Conservation (phyloP, 2,329 filamentous ascomycete genomes). For the Exophiala phaeomuriformis region DNA sequence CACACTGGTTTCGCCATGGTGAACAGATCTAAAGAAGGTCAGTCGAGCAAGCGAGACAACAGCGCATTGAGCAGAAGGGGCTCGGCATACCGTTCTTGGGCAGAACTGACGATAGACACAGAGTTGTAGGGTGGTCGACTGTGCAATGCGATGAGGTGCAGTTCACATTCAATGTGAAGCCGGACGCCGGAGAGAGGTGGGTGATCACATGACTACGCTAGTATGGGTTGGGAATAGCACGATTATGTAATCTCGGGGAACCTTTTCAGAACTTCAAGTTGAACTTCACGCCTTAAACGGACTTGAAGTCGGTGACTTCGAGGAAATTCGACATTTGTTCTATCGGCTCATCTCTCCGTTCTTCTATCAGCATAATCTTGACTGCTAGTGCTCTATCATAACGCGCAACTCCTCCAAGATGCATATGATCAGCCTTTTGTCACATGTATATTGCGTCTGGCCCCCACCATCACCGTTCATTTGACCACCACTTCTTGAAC, state of each 20-base stretch:
- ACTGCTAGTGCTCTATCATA: no score
- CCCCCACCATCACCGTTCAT: background rate
- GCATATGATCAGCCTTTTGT: background rate
- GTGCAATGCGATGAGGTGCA: background rate
- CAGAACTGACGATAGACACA: background rate
- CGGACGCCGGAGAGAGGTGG: background rate
- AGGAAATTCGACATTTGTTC: no score
- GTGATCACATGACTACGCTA: background rate
- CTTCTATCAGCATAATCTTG: no score
- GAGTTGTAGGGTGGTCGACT: background rate
- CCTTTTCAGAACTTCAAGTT: no score
- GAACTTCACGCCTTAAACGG: no score
- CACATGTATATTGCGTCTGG: background rate
- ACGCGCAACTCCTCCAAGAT: no score
- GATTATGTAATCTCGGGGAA: background rate
- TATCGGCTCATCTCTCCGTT: no score
- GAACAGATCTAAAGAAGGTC: background rate
- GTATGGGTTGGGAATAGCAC: background rate
- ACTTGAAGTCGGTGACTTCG: no score
- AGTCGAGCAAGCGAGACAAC: background rate
- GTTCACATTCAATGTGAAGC: background rate
- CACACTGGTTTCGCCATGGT: constrained; percentile 26
- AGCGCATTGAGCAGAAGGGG: constrained; percentile 22
- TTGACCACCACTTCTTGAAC: background rate
- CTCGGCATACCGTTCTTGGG: constrained; percentile 8